Evolutionary conservation across 192 early-diverging fungal genomes (phyloP), one percentile per base, ranked within the genome.

Genomic region (Entophlyctis helioformis): DNA sequence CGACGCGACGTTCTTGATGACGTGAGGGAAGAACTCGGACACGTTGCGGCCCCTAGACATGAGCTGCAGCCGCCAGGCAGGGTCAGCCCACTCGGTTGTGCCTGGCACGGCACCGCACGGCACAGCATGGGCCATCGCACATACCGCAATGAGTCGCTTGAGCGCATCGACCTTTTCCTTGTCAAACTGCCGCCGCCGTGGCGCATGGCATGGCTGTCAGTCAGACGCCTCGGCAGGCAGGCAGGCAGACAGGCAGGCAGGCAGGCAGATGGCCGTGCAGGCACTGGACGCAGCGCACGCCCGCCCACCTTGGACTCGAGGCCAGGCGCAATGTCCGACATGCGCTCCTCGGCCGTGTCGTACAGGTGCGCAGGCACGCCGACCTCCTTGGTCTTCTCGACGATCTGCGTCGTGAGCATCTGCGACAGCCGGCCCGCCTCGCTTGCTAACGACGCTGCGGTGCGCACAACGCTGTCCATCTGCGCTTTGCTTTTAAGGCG

Each of bases 1-100:
- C 9, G 91, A 86, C 0, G 89, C 91, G 0, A 98, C 96, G 60
- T 95, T 96, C 62, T 96, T 98, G 45, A 98, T 91, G 13, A 98
- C 93, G 49, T 89, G 84, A 32, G 67, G 67, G 36, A 71, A 97
- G 62, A 85, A 89, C 60, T 83, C 81, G 8, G 86, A 85, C 13
- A 90, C 89, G 59, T 93, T 82, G 18, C 80, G 74, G 18, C 91
- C 91, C 64, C 87, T 89, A 16, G 85, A 87, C 26, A 95, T 85
- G 65, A 89, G 79, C 80, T 85, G 59, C 19, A 51, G 16, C 10
- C 8, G 27, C 20, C 20, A 42, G 26, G 15, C 16, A 45, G 27
- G 38, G 7, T 5, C 5, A 3, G 33, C 36, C 45, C 8, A 51
- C 26, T 12, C 36, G 42, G 2, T 26, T 15, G 26, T 15, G 23